These are phyloP conservation scores for Gnomoniopsis smithogilvyi DNA, from an alignment of 2,329 filamentous ascomycete genomes.

Conservation along the genomic window DNA sequence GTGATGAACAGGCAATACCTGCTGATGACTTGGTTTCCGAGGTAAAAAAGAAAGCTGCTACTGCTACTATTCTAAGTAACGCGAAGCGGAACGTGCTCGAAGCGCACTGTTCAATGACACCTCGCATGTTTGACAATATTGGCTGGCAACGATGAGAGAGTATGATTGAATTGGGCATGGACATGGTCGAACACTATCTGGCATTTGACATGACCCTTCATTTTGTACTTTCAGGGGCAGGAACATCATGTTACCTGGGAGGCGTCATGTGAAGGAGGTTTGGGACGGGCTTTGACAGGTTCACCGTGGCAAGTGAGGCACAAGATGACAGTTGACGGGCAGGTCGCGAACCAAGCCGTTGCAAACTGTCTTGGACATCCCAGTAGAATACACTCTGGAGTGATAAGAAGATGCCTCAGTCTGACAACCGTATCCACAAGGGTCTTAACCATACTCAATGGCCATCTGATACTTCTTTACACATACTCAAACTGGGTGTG, in stretches of 20 bases:
- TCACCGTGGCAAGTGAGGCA: too few species aligned
- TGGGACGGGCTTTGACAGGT: too few species aligned
- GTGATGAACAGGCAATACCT: neutral
- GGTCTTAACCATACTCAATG: too few species aligned
- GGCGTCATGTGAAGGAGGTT: too few species aligned
- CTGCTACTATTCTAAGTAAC: neutral
- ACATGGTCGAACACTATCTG: neutral
- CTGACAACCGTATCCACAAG: too few species aligned
- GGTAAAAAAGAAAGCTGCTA: too few species aligned
- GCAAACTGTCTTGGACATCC: neutral
- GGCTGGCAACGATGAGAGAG: neutral
- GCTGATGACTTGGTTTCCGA: neutral
- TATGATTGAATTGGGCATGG: neutral
- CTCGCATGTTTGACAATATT: neutral
- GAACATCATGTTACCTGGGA: too few species aligned
- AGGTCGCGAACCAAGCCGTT: neutral
- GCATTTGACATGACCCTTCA: neutral
- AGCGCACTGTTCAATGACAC: neutral
- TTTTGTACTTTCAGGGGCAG: neutral
- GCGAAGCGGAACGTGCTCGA: neutral
- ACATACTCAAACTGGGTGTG: too few species aligned
- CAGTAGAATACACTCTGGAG: neutral
- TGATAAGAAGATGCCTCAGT: too few species aligned
- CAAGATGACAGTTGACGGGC: neutral
- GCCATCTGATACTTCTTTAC: too few species aligned